Conservation (phyloP, 805 yeast species). For the Huiozyma sinensis region DNA sequence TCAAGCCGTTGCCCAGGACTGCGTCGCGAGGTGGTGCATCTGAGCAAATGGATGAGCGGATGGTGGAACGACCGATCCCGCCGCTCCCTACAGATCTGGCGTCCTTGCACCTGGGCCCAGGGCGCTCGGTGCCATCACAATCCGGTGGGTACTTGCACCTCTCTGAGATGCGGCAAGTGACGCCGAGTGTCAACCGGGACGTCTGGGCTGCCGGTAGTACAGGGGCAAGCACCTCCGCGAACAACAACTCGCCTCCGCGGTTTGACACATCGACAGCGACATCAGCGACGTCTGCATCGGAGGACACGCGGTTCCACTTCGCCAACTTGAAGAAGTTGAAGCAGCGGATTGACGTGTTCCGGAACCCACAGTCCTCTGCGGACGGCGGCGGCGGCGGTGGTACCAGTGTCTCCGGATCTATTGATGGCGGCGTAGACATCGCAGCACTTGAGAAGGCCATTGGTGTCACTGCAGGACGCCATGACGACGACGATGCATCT, state of each 20-base stretch:
- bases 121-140: not conserved
- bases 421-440: conserved; percentile 21
- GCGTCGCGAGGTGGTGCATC: conserved; percentile 3
- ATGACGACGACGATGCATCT: conserved; percentile 9
- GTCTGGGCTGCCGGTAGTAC: too few species aligned
- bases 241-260: not conserved
- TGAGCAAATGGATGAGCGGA: conserved; percentile 18
- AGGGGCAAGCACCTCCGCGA: not conserved
- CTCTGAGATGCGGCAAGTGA: conserved; percentile 20
- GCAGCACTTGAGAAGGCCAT: conserved; percentile 29
- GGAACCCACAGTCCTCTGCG: conserved; percentile 19
- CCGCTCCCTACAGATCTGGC: conserved; percentile 21
- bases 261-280: conserved; percentile 18
- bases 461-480: conserved; percentile 17
- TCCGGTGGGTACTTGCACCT: conserved; percentile 17
- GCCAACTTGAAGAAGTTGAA: conserved; percentile 27
- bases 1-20: conserved; percentile 42
- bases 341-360: conserved; percentile 26
- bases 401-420: conserved; percentile 2
- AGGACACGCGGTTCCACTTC: conserved; percentile 27
- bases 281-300: conserved; percentile 20
- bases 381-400: not conserved
- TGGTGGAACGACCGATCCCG: conserved; percentile 25
- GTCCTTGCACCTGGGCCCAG: not conserved
- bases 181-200: conserved; percentile 8